Conservation (phyloP, 371 early-diverging fungal genomes). For the Rhizopus sp. region DNA sequence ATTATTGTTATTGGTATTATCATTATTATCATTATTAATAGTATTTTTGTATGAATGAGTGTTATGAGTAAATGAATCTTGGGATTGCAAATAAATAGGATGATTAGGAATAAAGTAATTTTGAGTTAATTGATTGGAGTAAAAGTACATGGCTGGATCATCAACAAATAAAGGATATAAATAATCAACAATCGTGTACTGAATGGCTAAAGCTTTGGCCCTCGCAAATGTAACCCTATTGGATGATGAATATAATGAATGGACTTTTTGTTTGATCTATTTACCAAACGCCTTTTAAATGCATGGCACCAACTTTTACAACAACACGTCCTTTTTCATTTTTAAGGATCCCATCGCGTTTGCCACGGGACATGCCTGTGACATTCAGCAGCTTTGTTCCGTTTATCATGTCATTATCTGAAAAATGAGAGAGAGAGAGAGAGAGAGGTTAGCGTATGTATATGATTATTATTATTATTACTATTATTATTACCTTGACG, state of each 20-base stretch:
- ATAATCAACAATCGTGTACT: constrained; percentile 66
- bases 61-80: constrained; percentile 11
- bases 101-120: constrained; percentile 21
- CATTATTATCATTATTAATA: constrained; percentile 7
- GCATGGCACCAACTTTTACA: constrained; percentile 88
- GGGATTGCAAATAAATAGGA: constrained; percentile 23
- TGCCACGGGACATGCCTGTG: constrained; percentile 85
- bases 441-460: constrained; percentile 5
- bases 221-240: constrained; percentile 70
- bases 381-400: constrained; percentile 87
- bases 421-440: constrained; percentile 2
- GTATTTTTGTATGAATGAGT: background rate
- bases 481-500: constrained; percentile 59
- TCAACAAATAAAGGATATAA: constrained; percentile 78
- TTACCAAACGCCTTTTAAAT: constrained; percentile 86
- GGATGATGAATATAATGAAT: constrained; percentile 1
- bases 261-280: constrained; percentile 6
- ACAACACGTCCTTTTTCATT: constrained; percentile 83
- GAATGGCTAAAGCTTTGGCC: constrained; percentile 68
- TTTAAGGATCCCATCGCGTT: constrained; percentile 84
- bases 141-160: constrained; percentile 59
- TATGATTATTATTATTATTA: background rate
- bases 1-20: background rate
- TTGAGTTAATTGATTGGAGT: constrained; percentile 27
- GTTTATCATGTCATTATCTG: constrained; percentile 83